Evolutionary conservation across 1,284 basidiomycete species (phyloP).

Genomic region (Singerocomus rubriflavus): DNA sequence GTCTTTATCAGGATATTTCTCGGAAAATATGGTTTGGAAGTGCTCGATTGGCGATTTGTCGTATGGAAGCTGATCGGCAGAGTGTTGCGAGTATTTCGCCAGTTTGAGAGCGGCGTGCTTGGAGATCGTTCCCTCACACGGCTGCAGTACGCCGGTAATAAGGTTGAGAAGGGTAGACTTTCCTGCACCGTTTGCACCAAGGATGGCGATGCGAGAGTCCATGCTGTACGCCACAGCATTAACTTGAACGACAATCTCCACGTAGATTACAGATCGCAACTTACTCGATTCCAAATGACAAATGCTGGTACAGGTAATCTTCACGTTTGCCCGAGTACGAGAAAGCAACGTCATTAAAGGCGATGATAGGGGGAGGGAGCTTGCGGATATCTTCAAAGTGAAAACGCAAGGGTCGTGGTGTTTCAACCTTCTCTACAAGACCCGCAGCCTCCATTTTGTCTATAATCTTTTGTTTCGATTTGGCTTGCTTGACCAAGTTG

Average conservation of each 20-base stretch:
- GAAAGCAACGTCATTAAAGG: constrained; percentile 94
- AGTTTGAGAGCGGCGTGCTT: constrained; percentile 92
- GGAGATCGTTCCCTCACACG: constrained; percentile 81
- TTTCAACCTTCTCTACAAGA: constrained; percentile 86
- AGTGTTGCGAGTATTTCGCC: constrained; percentile 98
- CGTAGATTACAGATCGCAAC: constrained; percentile 38
- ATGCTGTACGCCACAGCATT: constrained; percentile 52
- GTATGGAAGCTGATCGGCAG: constrained; percentile 97
- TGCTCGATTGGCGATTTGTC: constrained; percentile 93
- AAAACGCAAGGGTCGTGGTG: constrained; percentile 76
- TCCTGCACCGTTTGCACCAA: constrained; percentile 97
- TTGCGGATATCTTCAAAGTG: constrained; percentile 95
- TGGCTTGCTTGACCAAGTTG: constrained; percentile 97
- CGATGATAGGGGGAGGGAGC: constrained; percentile 96
- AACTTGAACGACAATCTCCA: constrained; percentile 6
- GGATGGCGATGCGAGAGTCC: constrained; percentile 95
- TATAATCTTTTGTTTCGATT: constrained; percentile 99
- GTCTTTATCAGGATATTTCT: constrained; percentile 96
- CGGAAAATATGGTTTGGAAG: constrained; percentile 77
- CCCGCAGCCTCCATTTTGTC: constrained; percentile 99
- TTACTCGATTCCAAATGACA: constrained; percentile 94
- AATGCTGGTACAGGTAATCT: constrained; percentile 85
- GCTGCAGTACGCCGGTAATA: constrained; percentile 83
- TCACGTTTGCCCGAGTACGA: constrained; percentile 87
- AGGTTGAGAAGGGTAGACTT: constrained; percentile 97